A percentile compares a stretch with the other conserved stretches of the same genome.
These are phyloP conservation scores for Odontarrhena argentea DNA, from an alignment of 345 rosid species.

Conservation along the genomic window DNA sequence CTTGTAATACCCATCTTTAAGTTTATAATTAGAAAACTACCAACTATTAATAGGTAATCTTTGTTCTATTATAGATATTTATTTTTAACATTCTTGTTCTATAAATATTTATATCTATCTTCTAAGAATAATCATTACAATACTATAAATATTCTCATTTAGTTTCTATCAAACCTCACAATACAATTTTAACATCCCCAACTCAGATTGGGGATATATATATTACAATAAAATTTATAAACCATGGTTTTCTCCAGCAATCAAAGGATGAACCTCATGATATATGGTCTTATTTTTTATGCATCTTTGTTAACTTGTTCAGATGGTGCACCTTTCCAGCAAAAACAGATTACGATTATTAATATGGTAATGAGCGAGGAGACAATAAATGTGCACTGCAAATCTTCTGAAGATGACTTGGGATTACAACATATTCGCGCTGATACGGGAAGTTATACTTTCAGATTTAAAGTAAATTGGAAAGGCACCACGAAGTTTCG, in stretches of 20 bases:
- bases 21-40: background rate
- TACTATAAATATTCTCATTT: background rate
- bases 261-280: background rate
- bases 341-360: background rate
- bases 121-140: background rate
- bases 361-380: background rate
- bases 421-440: constrained; percentile 1
- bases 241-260: constrained; percentile 8
- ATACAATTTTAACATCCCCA: no score
- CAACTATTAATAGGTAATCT: background rate
- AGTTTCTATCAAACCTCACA: background rate
- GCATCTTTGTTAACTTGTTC: background rate
- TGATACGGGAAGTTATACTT: fast-evolving
- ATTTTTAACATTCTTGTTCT: no score
- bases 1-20: no score
- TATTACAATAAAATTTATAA: background rate
- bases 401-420: constrained; percentile 17
- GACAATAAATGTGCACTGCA: constrained; percentile 16
- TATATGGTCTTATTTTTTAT: constrained; percentile 8
- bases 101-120: background rate
- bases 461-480: constrained; percentile 22
- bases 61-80: no score
- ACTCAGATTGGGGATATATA: no score
- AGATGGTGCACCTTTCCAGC: constrained; percentile 22
- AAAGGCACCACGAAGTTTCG: constrained; percentile 10